Conservation (phyloP, 441 rosid species). For the Iberis amara region DNA sequence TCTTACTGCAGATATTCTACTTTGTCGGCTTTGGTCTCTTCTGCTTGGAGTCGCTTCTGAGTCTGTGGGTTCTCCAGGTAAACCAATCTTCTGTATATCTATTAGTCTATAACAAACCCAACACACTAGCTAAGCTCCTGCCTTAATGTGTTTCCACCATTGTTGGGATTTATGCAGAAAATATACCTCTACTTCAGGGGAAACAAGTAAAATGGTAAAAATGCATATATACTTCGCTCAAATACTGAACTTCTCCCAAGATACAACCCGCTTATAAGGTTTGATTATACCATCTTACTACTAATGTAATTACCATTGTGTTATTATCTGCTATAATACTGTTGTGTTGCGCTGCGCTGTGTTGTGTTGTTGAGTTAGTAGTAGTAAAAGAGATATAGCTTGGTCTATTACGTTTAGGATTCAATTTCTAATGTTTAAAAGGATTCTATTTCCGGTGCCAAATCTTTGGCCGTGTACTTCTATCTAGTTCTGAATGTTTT, state of each 20-base stretch:
- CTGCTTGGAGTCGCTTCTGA: slow-evolving; percentile 73
- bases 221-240: slow-evolving; percentile 9
- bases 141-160: neutral
- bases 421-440: neutral
- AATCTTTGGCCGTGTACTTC: too few species aligned
- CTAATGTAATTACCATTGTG: slow-evolving; percentile 14
- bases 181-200: slow-evolving; percentile 78
- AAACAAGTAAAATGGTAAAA: slow-evolving; percentile 38
- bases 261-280: neutral
- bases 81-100: slow-evolving; percentile 3
- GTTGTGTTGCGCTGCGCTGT: neutral
- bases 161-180: slow-evolving; percentile 53
- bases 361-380: slow-evolving; percentile 1
- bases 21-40: slow-evolving; percentile 77
- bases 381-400: neutral
- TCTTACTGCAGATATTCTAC: slow-evolving; percentile 61
- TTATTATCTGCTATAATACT: neutral
- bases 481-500: too few species aligned
- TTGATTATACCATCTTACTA: slow-evolving; percentile 8
- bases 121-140: too few species aligned
- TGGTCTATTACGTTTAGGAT: neutral
- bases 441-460: too few species aligned
- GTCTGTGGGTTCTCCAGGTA: slow-evolving; percentile 95
- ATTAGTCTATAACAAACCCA: too few species aligned
- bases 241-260: neutral